Conservation (phyloP, 768 basidiomycete species). For the Boletus reticuloceps region DNA sequence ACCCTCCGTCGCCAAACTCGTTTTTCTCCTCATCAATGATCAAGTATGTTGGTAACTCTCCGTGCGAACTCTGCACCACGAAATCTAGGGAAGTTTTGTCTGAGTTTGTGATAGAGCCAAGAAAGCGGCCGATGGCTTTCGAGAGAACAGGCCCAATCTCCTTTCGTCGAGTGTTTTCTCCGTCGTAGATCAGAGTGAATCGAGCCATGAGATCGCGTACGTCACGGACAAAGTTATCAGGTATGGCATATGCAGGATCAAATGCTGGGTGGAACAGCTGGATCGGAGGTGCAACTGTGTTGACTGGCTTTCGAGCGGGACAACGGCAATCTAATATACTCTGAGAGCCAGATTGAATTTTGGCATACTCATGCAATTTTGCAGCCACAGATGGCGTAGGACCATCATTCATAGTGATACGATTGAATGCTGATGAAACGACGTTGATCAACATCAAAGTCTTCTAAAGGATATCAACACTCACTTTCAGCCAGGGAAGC, state of each 20-base stretch:
- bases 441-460: too few relatives aligned
- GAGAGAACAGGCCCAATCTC: background rate
- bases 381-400: conserved; percentile 10
- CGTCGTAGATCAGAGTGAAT: conserved; percentile 13
- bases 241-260: conserved; percentile 1
- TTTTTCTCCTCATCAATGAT: conserved; percentile 22
- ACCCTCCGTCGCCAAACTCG: conserved; percentile 17
- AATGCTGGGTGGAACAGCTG: conserved; percentile 24
- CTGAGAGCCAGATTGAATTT: background rate
- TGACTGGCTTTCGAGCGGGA: background rate
- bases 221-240: conserved; percentile 2
- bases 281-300: conserved; percentile 5
- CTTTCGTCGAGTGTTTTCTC: background rate
- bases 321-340: conserved; percentile 15
- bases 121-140: background rate
- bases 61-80: background rate
- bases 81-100: conserved; percentile 4
- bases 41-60: background rate
- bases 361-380: conserved; percentile 4
- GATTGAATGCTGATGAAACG: background rate
- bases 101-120: background rate
- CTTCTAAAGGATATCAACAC: too few relatives aligned
- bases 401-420: background rate
- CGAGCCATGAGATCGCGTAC: conserved; percentile 9
- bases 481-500: too few relatives aligned